phyloP scores from a whole-genome alignment of 164 flowering plant species.

The Tinospora cordifolia region DNA sequence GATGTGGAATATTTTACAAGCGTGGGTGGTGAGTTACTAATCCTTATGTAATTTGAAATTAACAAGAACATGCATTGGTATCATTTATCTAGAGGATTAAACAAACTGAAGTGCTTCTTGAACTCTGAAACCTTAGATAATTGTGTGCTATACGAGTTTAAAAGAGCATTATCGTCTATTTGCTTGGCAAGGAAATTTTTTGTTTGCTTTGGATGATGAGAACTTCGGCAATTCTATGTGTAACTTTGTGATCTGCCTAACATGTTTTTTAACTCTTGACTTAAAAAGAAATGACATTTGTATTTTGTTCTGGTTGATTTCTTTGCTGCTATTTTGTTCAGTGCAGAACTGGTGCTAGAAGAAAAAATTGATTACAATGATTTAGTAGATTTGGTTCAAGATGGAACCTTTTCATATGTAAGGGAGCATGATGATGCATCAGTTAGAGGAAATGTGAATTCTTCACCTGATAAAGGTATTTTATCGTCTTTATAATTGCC shows the following conservation, averaged over 20 bases:
- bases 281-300: not conserved
- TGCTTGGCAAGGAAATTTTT: not conserved
- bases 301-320: not conserved
- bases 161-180: not conserved
- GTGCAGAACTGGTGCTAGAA: constrained; percentile 71
- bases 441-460: constrained; percentile 12
- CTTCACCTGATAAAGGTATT: constrained; percentile 27
- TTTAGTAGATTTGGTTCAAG: constrained; percentile 48
- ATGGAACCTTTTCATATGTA: constrained; percentile 16
- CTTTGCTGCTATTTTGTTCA: constrained; percentile 23
- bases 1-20: constrained; percentile 80
- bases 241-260: no score
- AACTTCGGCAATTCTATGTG: no score
- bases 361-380: constrained; percentile 91
- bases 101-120: not conserved
- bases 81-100: not conserved
- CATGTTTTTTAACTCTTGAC: not conserved
- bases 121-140: not conserved
- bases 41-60: constrained; percentile 2
- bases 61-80: not conserved
- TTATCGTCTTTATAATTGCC: not conserved
- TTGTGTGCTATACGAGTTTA: not conserved
- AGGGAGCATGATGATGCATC: constrained; percentile 13
- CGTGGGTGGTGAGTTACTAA: constrained; percentile 30
- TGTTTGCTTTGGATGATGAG: no score